A percentile compares a stretch with the other conserved stretches of the same genome.
These are phyloP conservation scores for Colletotrichum costaricense DNA, from an alignment of 2,329 filamentous ascomycete species.

Conservation along the genomic window DNA sequence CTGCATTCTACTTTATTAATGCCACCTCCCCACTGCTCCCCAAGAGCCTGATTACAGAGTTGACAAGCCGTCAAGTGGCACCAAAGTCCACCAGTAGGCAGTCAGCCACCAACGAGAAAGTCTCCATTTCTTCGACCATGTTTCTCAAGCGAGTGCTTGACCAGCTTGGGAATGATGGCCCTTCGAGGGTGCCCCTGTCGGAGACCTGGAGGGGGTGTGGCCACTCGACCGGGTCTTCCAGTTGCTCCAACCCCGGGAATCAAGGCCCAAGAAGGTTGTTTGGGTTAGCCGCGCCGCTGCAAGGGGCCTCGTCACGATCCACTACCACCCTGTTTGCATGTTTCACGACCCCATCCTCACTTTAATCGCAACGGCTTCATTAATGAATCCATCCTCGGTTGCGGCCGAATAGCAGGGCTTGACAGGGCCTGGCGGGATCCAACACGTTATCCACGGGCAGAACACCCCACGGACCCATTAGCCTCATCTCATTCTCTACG, in stretches of 20 bases:
- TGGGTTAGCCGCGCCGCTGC: conserved; percentile 33
- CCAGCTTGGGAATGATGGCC: not conserved
- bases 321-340: conserved; percentile 24
- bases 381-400: conserved; percentile 28
- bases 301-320: conserved; percentile 17
- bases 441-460: not conserved
- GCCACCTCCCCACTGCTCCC: not conserved
- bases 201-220: not conserved
- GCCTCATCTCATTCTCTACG: conserved; percentile 23
- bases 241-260: conserved; percentile 3
- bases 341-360: conserved; percentile 29
- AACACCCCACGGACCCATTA: conserved; percentile 7
- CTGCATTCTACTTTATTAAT: not conserved
- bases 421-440: not conserved
- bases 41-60: not conserved
- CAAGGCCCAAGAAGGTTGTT: conserved; percentile 29
- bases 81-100: not conserved
- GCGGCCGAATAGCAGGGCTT: conserved; percentile 28
- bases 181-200: not conserved
- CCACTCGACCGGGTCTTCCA: not conserved
- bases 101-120: conserved; percentile 1
- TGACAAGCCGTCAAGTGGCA: not conserved
- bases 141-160: conserved; percentile 14
- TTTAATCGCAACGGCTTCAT: conserved; percentile 34
- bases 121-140: conserved; percentile 7